Evolutionary conservation across 495 filamentous ascomycete species (phyloP).

Genomic region (Astrothelium macrocarpum): DNA sequence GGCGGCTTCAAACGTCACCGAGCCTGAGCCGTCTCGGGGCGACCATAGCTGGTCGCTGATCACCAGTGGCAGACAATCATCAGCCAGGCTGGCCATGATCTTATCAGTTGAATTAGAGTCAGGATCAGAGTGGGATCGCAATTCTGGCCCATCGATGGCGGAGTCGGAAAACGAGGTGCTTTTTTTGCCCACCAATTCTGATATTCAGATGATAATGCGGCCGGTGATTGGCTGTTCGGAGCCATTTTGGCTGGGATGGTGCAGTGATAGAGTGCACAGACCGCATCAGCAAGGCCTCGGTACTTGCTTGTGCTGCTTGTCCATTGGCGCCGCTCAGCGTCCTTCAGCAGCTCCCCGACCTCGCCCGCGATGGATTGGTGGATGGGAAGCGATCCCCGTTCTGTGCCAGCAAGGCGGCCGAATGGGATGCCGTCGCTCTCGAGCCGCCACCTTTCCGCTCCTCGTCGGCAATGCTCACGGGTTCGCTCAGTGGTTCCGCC

Average conservation of each 20-base stretch:
- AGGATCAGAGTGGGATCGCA: not conserved
- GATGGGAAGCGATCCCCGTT: not conserved
- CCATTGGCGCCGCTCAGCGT: not conserved
- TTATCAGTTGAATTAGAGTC: not conserved
- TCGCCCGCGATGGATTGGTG: not conserved
- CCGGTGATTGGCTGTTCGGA: not conserved
- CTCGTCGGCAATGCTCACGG: not conserved
- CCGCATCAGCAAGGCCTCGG: not conserved
- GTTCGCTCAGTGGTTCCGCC: too few relatives aligned
- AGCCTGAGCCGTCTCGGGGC: not conserved
- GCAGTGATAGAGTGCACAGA: not conserved
- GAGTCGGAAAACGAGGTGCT: not conserved
- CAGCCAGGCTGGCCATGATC: not conserved
- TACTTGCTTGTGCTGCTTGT: not conserved
- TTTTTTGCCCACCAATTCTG: slow-evolving; percentile 1
- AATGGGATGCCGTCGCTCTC: not conserved
- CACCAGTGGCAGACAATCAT: not conserved
- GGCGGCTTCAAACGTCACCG: not conserved
- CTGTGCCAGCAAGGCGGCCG: not conserved
- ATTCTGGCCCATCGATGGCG: not conserved
- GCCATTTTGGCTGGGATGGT: not conserved
- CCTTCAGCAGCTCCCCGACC: not conserved
- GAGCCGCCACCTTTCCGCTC: not conserved
- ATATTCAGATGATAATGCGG: not conserved
- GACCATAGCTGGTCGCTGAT: not conserved